phyloP scores from a whole-genome alignment of 2,329 filamentous ascomycete species.

The Penicillium sp. region DNA sequence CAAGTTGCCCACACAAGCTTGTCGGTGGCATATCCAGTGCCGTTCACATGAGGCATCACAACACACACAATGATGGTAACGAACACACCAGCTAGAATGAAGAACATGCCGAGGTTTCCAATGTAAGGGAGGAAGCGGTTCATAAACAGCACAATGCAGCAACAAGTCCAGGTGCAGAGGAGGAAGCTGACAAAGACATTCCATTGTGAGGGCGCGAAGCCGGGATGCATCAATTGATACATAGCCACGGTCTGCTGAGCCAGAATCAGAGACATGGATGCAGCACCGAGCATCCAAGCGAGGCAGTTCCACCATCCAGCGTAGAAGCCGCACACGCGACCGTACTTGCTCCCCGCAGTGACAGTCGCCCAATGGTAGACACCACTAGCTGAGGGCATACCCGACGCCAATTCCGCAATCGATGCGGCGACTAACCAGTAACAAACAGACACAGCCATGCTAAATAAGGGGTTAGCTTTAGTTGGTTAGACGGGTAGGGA shows the following conservation, averaged over 20 bases:
- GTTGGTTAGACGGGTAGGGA: neutral
- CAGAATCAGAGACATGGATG: constrained; percentile 51
- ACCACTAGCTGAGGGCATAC: constrained; percentile 53
- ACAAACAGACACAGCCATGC: constrained; percentile 41
- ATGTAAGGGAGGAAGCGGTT: constrained; percentile 47
- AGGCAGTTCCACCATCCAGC: constrained; percentile 41
- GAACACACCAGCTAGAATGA: constrained; percentile 47
- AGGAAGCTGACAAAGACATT: constrained; percentile 54
- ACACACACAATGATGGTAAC: constrained; percentile 47
- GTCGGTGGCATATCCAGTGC: constrained; percentile 39
- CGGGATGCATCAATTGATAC: constrained; percentile 52
- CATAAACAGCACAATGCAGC: constrained; percentile 47
- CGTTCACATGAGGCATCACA: constrained; percentile 45
- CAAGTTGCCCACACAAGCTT: constrained; percentile 50
- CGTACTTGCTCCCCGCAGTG: constrained; percentile 47
- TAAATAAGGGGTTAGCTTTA: constrained; percentile 17
- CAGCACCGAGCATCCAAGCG: constrained; percentile 54
- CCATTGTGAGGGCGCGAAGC: constrained; percentile 47
- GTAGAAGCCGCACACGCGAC: constrained; percentile 44
- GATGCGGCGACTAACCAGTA: constrained; percentile 53
- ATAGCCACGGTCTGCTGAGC: constrained; percentile 54
- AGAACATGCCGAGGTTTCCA: constrained; percentile 49
- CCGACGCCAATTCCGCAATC: constrained; percentile 53
- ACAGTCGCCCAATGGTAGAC: constrained; percentile 56
- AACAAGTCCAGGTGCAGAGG: constrained; percentile 48